phyloP scores from a whole-genome alignment of 257 asterid genomes.

The Salvia splendens region DNA sequence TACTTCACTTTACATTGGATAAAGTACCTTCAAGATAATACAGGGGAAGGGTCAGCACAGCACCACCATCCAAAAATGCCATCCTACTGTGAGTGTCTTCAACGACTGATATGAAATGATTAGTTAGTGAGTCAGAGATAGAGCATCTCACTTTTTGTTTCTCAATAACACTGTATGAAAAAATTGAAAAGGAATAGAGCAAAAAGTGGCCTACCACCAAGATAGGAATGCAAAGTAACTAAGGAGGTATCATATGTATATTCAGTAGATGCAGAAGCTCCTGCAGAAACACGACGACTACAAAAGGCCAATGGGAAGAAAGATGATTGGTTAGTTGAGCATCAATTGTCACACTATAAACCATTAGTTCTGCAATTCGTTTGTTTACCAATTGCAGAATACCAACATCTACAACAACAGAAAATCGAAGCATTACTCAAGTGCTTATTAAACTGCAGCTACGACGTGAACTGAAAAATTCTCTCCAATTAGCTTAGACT shows the following conservation, averaged over 20 bases:
- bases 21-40: conserved; percentile 74
- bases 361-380: neutral
- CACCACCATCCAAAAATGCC: conserved; percentile 89
- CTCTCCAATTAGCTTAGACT: neutral
- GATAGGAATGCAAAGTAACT: conserved; percentile 88
- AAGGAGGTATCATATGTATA: conserved; percentile 69
- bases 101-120: conserved; percentile 54
- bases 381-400: neutral
- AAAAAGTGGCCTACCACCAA: conserved; percentile 64
- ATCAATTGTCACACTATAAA: neutral
- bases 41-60: conserved; percentile 67
- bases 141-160: conserved; percentile 25
- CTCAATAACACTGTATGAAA: conserved; percentile 18
- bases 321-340: conserved; percentile 16
- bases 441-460: neutral
- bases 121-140: conserved; percentile 11
- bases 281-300: conserved; percentile 50
- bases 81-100: conserved; percentile 81
- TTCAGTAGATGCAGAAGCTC: conserved; percentile 69
- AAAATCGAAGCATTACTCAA: conserved; percentile 4
- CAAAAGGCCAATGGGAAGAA: conserved; percentile 26
- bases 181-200: conserved; percentile 2
- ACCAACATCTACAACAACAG: conserved; percentile 13
- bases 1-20: conserved; percentile 11
- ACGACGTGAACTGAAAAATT: neutral